Percentiles rank a stretch among this genome's conserved stretches.
These are phyloP conservation scores for Hyphodiscus hymeniophilus DNA, from an alignment of 495 filamentous ascomycete species.

Conservation along the genomic window DNA sequence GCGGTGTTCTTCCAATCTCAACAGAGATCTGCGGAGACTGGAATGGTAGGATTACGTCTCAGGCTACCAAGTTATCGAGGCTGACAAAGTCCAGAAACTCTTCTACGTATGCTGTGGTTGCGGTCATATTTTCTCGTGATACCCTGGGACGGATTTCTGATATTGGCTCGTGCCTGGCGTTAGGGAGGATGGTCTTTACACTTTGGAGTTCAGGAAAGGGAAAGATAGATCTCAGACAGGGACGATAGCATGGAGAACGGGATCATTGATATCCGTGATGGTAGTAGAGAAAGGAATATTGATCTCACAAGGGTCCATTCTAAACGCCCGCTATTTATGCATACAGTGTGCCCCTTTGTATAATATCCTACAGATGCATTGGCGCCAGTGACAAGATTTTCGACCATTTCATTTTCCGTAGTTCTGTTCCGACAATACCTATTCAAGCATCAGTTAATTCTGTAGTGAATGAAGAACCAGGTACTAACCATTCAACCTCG, in stretches of 20 bases:
- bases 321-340: conserved; percentile 16
- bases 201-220: conserved; percentile 1
- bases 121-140: conserved; percentile 69
- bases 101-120: conserved; percentile 95
- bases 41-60: conserved; percentile 62
- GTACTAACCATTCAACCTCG: conserved; percentile 71
- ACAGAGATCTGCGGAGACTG: conserved; percentile 90
- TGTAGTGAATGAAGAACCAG: background rate
- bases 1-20: conserved; percentile 98
- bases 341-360: conserved; percentile 1
- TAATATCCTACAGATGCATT: conserved; percentile 65
- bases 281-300: background rate
- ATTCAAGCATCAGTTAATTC: conserved; percentile 19
- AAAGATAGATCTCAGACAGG: background rate
- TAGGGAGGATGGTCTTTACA: background rate
- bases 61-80: background rate
- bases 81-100: conserved; percentile 61
- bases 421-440: conserved; percentile 79
- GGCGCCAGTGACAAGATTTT: conserved; percentile 96
- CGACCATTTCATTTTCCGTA: conserved; percentile 86
- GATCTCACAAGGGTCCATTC: background rate
- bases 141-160: conserved; percentile 11
- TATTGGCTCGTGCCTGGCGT: conserved; percentile 4
- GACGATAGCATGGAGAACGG: background rate
- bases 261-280: background rate